These are phyloP conservation scores for Phycomyces nitens DNA, from an alignment of 192 early-diverging fungal species.

Conservation along the genomic window DNA sequence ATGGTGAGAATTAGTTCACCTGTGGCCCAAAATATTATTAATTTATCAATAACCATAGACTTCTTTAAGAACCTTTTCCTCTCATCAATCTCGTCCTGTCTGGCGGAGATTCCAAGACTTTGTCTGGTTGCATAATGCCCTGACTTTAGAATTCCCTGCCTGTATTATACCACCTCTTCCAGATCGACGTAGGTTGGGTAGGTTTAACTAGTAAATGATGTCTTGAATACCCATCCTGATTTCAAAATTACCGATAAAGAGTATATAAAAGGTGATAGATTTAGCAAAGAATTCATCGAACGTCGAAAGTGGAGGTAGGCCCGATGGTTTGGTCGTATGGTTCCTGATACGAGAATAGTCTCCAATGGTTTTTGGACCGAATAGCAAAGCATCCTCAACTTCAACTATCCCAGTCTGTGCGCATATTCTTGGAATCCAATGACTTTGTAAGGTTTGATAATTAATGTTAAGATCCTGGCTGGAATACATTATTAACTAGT, in stretches of 20 bases:
- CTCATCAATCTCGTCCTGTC: constrained; percentile 54
- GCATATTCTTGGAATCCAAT: constrained; percentile 79
- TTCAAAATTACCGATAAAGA: too few relatives aligned
- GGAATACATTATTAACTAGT: constrained; percentile 13
- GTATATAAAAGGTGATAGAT: constrained; percentile 94
- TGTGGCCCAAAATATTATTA: background rate
- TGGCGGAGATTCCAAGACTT: constrained; percentile 95
- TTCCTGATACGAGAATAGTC: constrained; percentile 30
- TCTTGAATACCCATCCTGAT: too few relatives aligned
- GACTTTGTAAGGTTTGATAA: constrained; percentile 56
- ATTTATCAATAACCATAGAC: constrained; percentile 47
- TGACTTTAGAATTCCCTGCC: constrained; percentile 72
- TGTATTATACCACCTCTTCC: constrained; percentile 88
- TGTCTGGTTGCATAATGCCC: constrained; percentile 77
- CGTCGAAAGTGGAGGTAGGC: constrained; percentile 59
- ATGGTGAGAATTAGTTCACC: constrained; percentile 41
- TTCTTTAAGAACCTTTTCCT: constrained; percentile 47
- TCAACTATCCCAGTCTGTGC: constrained; percentile 63
- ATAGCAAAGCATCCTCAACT: constrained; percentile 78
- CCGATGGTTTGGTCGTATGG: background rate
- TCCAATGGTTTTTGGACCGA: constrained; percentile 85
- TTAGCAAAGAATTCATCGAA: constrained; percentile 88
- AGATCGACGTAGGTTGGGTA: constrained; percentile 86
- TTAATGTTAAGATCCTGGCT: background rate
- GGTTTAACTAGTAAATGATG: constrained; percentile 5